Percentiles rank a stretch among this genome's conserved stretches.
These are phyloP conservation scores for Epichloe sp. DNA, from an alignment of 2,329 filamentous ascomycete genomes.

Conservation along the genomic window DNA sequence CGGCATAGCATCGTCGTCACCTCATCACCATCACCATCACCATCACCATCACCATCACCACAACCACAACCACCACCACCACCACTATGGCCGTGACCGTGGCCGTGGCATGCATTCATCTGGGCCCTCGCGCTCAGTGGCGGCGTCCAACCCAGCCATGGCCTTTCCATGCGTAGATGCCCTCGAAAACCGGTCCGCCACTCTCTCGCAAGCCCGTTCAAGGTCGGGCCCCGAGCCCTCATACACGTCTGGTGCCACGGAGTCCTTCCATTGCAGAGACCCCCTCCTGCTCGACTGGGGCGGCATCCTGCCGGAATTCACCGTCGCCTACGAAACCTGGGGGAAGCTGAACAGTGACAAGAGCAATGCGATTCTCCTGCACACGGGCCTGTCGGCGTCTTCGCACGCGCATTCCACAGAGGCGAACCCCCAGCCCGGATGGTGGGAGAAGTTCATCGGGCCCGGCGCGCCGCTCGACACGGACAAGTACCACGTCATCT, in stretches of 20 bases:
- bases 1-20: background rate
- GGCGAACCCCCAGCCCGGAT: conserved; percentile 72
- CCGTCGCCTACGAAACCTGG: conserved; percentile 91
- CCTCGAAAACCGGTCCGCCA: conserved; percentile 64
- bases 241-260: conserved; percentile 81
- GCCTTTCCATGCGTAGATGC: conserved; percentile 84
- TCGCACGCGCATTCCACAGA: conserved; percentile 92
- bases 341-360: conserved; percentile 65
- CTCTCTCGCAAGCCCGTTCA: conserved; percentile 40
- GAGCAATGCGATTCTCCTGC: conserved; percentile 80
- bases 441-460: conserved; percentile 99
- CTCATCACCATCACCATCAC: background rate
- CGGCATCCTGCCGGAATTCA: conserved; percentile 76
- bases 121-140: conserved; percentile 17
- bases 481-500: conserved; percentile 82
- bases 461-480: conserved; percentile 77
- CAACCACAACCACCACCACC: background rate
- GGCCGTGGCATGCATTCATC: background rate
- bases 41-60: background rate
- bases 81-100: background rate
- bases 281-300: conserved; percentile 88
- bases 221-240: conserved; percentile 79
- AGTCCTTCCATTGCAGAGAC: conserved; percentile 58
- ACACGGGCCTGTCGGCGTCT: conserved; percentile 92
- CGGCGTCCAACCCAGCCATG: conserved; percentile 68